A percentile compares a stretch with the other conserved stretches of the same genome.
Evolutionary conservation across 495 filamentous ascomycete species (phyloP).

Genomic region (Neurospora sp.): DNA sequence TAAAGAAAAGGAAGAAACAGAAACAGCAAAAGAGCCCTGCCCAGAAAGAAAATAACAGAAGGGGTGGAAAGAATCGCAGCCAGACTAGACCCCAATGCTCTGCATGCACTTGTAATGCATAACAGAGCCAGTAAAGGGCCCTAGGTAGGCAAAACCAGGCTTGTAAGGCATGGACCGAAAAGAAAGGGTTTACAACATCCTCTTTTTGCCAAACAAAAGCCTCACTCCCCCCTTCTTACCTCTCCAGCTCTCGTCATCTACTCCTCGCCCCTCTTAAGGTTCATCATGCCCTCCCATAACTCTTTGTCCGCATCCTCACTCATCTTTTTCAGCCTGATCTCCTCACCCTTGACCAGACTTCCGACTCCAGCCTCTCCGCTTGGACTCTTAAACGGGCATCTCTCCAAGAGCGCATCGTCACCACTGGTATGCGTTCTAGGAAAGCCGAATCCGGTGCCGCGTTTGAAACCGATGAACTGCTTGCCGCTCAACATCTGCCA

Average conservation of each 20-base stretch:
- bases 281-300: neutral
- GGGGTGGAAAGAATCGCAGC: neutral
- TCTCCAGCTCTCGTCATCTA: neutral
- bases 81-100: neutral
- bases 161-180: neutral
- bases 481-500: constrained; percentile 15
- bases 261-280: neutral
- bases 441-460: constrained; percentile 12
- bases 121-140: neutral
- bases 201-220: neutral
- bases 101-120: neutral
- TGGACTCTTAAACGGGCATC: constrained; percentile 12
- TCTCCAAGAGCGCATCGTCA: neutral
- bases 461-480: constrained; percentile 13
- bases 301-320: neutral
- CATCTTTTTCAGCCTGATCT: neutral
- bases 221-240: neutral
- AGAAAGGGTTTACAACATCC: neutral
- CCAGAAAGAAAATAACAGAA: neutral
- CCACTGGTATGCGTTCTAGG: neutral
- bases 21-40: neutral
- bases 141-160: neutral
- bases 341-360: neutral
- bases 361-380: constrained; percentile 6
- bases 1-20: neutral